A percentile compares a stretch with the other conserved stretches of the same genome.
Evolutionary conservation across 73 alveolate genomes (phyloP).

Genomic region (Effrenium voratum): DNA sequence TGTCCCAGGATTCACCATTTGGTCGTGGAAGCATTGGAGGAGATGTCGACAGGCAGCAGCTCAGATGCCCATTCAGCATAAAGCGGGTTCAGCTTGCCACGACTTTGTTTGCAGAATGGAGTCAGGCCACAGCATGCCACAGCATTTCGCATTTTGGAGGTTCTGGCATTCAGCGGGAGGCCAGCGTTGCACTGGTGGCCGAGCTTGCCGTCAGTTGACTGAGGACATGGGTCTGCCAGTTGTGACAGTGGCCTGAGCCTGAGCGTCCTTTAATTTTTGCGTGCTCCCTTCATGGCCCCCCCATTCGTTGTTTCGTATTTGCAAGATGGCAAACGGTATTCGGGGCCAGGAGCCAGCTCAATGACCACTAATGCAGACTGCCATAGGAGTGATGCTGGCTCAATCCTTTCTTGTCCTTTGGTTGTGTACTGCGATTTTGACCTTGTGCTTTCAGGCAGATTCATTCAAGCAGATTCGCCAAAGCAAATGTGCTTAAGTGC

Average conservation of each 20-base stretch:
- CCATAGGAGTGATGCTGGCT: too few species aligned
- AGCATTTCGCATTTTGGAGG: not conserved
- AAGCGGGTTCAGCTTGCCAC: not conserved
- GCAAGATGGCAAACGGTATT: too few species aligned
- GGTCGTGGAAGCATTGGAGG: constrained; percentile 86
- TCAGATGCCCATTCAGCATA: not conserved
- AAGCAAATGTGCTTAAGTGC: too few species aligned
- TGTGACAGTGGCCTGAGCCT: constrained; percentile 28
- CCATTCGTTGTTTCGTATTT: too few species aligned
- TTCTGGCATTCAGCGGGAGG: not conserved
- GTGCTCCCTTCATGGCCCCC: not conserved
- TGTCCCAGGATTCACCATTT: constrained; percentile 71
- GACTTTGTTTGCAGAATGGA: not conserved
- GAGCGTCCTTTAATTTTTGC: not conserved
- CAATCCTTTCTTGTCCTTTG: too few species aligned
- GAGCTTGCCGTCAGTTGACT: not conserved
- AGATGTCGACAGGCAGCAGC: constrained; percentile 26
- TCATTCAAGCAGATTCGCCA: not conserved
- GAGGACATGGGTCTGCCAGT: constrained; percentile 69
- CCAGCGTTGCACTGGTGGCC: not conserved
- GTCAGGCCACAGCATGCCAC: too few species aligned
- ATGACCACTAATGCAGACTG: too few species aligned
- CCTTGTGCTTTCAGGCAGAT: too few species aligned
- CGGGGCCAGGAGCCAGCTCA: too few species aligned
- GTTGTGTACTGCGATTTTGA: too few species aligned